These are phyloP conservation scores for Globisporangium echinulatum DNA, from an alignment of 352 stramenopile species.

Conservation along the genomic window DNA sequence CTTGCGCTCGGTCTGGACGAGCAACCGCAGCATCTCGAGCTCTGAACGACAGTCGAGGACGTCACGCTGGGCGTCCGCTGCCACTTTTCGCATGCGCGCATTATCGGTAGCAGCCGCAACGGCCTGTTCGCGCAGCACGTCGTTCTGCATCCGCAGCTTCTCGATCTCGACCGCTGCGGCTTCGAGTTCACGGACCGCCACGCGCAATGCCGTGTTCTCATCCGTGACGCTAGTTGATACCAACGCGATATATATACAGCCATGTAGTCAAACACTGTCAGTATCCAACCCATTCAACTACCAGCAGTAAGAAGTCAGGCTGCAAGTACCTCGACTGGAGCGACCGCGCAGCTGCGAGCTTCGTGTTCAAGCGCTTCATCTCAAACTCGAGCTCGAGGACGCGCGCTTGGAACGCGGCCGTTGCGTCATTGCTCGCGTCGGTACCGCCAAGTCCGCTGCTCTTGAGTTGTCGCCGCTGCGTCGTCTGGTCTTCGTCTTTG, in stretches of 20 bases:
- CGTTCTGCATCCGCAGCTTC: slow-evolving; percentile 48
- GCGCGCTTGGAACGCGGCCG: slow-evolving; percentile 43
- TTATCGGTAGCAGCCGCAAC: slow-evolving; percentile 37
- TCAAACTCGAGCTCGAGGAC: slow-evolving; percentile 70
- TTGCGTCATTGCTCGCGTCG: slow-evolving; percentile 16
- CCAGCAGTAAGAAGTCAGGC: no score
- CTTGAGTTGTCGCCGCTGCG: slow-evolving; percentile 8
- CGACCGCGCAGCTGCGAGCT: slow-evolving; percentile 43
- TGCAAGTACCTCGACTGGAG: slow-evolving; percentile 31
- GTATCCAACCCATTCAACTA: not conserved
- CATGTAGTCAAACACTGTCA: no score
- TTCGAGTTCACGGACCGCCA: slow-evolving; percentile 44
- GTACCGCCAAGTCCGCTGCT: not conserved
- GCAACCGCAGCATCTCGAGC: slow-evolving; percentile 29
- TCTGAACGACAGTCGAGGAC: slow-evolving; percentile 30
- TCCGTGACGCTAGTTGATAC: slow-evolving; percentile 33
- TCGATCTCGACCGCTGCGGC: slow-evolving; percentile 42
- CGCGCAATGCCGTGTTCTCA: slow-evolving; percentile 54
- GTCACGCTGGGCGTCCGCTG: slow-evolving; percentile 20
- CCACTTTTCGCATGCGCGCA: slow-evolving; percentile 32
- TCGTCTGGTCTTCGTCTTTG: slow-evolving; percentile 39
- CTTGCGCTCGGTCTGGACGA: slow-evolving; percentile 31
- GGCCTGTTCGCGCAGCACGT: slow-evolving; percentile 51
- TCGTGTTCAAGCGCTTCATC: slow-evolving; percentile 54
- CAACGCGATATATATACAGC: not conserved